Evolutionary conservation across 495 filamentous ascomycete genomes (phyloP).

Genomic region (Aspergillus coremiiformis): DNA sequence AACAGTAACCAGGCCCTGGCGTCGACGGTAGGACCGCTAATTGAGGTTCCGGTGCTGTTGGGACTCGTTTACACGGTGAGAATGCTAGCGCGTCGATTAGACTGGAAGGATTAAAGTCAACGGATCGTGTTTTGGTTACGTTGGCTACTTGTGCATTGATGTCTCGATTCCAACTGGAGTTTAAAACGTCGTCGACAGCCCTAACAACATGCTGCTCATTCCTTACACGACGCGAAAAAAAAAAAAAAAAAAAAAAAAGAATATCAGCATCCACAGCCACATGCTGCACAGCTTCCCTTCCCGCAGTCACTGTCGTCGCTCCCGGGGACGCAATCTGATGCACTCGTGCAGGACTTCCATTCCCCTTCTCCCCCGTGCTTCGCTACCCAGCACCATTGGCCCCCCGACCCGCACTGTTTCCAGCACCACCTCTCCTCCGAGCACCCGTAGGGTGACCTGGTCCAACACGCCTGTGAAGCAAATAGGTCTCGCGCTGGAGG

Average conservation of each 20-base stretch:
- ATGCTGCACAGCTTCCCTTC: not conserved
- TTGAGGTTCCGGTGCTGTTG: constrained; percentile 79
- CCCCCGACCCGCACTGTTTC: not conserved
- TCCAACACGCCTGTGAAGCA: not conserved
- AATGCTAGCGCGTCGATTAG: constrained; percentile 37
- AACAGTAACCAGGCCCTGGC: constrained; percentile 65
- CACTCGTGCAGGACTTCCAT: not conserved
- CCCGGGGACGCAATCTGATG: not conserved
- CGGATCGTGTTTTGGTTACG: too few species aligned
- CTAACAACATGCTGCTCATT: too few species aligned
- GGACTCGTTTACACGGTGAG: constrained; percentile 72
- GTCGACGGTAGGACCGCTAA: constrained; percentile 82
- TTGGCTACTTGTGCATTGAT: too few species aligned
- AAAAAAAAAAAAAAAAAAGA: too few species aligned
- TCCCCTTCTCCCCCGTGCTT: not conserved
- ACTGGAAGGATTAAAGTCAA: not conserved
- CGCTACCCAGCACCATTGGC: not conserved
- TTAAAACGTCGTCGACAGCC: too few species aligned
- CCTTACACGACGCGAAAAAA: too few species aligned
- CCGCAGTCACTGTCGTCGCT: not conserved
- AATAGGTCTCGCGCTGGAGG: not conserved
- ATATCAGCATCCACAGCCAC: not conserved
- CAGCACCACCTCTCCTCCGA: not conserved
- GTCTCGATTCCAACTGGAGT: too few species aligned
- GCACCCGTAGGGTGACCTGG: not conserved